Conservation (phyloP, 2,329 filamentous ascomycete genomes). For the Pezicula rhizophila region DNA sequence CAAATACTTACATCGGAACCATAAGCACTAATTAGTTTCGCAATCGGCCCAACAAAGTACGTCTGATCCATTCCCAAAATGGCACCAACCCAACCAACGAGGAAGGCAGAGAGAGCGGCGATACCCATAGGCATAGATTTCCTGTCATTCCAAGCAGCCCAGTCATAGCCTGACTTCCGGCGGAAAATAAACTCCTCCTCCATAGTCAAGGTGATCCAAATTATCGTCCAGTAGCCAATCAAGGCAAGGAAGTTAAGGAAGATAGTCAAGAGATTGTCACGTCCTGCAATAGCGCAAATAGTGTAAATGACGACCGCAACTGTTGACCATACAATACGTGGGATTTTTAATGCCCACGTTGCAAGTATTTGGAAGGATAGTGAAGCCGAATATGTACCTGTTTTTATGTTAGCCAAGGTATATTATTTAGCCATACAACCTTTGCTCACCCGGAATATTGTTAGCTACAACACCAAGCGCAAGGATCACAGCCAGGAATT, state of each 20-base stretch:
- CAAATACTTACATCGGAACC: slow-evolving; percentile 26
- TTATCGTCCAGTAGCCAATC: slow-evolving; percentile 61
- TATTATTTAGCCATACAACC: too few species aligned
- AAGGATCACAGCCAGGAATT: slow-evolving; percentile 59
- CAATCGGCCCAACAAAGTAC: slow-evolving; percentile 59
- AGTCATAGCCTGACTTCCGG: slow-evolving; percentile 44
- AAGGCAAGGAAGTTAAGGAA: slow-evolving; percentile 65
- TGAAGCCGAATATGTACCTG: background rate
- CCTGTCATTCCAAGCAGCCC: slow-evolving; percentile 54
- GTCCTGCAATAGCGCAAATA: slow-evolving; percentile 57
- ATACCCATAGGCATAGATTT: slow-evolving; percentile 54
- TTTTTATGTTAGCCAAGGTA: too few species aligned
- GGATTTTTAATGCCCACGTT: slow-evolving; percentile 48
- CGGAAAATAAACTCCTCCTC: slow-evolving; percentile 60
- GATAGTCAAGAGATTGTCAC: slow-evolving; percentile 53
- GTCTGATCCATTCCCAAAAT: slow-evolving; percentile 64
- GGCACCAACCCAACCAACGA: slow-evolving; percentile 59
- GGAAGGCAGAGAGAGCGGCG: slow-evolving; percentile 54
- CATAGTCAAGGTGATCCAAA: slow-evolving; percentile 57
- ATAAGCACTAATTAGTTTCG: slow-evolving; percentile 44
- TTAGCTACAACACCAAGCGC: slow-evolving; percentile 61
- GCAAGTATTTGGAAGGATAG: slow-evolving; percentile 56
- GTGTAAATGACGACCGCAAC: slow-evolving; percentile 56
- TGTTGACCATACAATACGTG: slow-evolving; percentile 60
- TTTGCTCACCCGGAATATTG: slow-evolving; percentile 21